Conservation (phyloP, 225 moss, liverwort and hornwort genomes). For the Pleurozium schreberi region DNA sequence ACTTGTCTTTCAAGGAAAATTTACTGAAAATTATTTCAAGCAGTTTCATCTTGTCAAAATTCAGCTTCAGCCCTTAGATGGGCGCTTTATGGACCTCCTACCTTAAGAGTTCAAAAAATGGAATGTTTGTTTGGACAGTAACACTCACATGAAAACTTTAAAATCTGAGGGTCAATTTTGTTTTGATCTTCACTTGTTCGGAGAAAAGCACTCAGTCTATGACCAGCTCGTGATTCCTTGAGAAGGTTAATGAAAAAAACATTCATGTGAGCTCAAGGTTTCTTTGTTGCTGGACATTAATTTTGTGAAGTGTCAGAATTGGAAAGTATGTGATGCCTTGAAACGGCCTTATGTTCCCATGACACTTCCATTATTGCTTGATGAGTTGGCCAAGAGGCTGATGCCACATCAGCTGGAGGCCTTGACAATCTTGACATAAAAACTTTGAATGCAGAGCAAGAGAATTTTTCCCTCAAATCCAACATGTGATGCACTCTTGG, state of each 20-base stretch:
- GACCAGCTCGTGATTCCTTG: not conserved
- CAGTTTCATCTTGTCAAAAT: no score
- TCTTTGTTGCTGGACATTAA: not conserved
- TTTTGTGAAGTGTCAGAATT: not conserved
- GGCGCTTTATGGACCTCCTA: no score
- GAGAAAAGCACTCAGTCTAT: not conserved
- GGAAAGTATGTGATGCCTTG: not conserved
- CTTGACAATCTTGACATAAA: no score
- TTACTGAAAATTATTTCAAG: no score
- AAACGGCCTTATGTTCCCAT: not conserved
- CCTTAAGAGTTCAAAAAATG: not conserved
- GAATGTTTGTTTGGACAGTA: not conserved
- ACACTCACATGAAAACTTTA: not conserved
- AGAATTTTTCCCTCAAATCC: not conserved
- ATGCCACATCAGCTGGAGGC: not conserved
- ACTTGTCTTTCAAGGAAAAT: no score
- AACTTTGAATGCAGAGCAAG: not conserved
- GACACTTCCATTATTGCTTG: not conserved
- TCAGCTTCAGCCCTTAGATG: no score
- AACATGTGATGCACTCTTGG: no score
- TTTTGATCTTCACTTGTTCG: no score
- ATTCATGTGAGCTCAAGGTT: not conserved
- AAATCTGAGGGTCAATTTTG: not conserved
- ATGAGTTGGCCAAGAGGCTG: not conserved
- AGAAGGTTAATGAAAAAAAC: not conserved